Percentiles rank a stretch among this genome's conserved stretches.
Conservation (phyloP, 2,329 filamentous ascomycete species). For the Gliomastix tumulicola region DNA sequence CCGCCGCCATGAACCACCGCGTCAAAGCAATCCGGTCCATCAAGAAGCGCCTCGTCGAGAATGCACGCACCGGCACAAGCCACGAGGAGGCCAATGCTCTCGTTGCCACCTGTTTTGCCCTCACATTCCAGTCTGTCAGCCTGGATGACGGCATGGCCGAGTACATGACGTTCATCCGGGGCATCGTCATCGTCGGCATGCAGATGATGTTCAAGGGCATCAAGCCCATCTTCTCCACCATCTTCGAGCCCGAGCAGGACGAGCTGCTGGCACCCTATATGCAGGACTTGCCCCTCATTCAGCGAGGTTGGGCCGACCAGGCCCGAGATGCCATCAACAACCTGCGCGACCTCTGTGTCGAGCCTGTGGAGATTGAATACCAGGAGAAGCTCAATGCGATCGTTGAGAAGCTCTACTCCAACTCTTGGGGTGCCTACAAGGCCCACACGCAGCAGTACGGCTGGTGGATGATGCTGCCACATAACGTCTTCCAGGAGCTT, state of each 20-base stretch:
- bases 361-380: slow-evolving; percentile 37
- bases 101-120: slow-evolving; percentile 50
- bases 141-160: slow-evolving; percentile 53
- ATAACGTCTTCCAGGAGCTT: slow-evolving; percentile 41
- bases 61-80: slow-evolving; percentile 28
- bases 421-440: slow-evolving; percentile 45
- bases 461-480: slow-evolving; percentile 53
- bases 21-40: slow-evolving; percentile 58
- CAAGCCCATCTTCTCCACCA: slow-evolving; percentile 41
- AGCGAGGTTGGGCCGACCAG: slow-evolving; percentile 34
- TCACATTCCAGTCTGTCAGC: slow-evolving; percentile 51
- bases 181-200: slow-evolving; percentile 45
- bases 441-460: slow-evolving; percentile 41
- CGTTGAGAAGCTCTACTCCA: slow-evolving; percentile 42
- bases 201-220: slow-evolving; percentile 45
- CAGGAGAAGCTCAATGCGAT: slow-evolving; percentile 35
- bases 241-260: slow-evolving; percentile 32
- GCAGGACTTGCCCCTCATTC: slow-evolving; percentile 35
- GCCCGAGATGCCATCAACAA: slow-evolving; percentile 34
- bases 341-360: slow-evolving; percentile 34
- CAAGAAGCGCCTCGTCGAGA: slow-evolving; percentile 43
- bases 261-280: slow-evolving; percentile 36
- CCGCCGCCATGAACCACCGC: slow-evolving; percentile 56
- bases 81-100: slow-evolving; percentile 52
- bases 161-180: slow-evolving; percentile 54